phyloP scores from a whole-genome alignment of 345 rosid species.

The Linum lewisii region DNA sequence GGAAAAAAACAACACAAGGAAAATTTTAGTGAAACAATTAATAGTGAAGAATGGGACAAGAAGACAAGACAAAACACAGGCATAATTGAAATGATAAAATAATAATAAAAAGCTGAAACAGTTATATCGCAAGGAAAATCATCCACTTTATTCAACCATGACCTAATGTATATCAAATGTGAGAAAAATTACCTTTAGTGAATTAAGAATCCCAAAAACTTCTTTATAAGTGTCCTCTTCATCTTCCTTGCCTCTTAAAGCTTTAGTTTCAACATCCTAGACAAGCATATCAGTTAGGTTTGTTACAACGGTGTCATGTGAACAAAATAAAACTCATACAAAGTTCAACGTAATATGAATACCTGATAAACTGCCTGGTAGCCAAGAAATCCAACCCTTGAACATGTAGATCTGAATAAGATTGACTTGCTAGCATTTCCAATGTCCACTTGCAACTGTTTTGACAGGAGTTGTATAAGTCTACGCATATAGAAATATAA shows the following conservation, averaged over 20 bases:
- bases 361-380: slow-evolving; percentile 86
- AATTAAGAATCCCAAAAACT: slow-evolving; percentile 45
- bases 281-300: slow-evolving; percentile 9
- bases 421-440: slow-evolving; percentile 49
- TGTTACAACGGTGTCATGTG: slow-evolving; percentile 4
- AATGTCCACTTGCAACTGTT: slow-evolving; percentile 68
- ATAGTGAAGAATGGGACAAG: background rate
- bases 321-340: background rate
- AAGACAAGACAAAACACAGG: background rate
- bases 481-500: slow-evolving; percentile 1
- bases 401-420: slow-evolving; percentile 60
- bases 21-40: slow-evolving; percentile 9
- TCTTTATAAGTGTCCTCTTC: slow-evolving; percentile 33
- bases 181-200: slow-evolving; percentile 43
- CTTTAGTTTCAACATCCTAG: slow-evolving; percentile 66
- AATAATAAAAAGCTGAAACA: slow-evolving; percentile 3
- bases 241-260: slow-evolving; percentile 37
- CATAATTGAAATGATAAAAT: background rate
- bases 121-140: slow-evolving; percentile 2
- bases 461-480: slow-evolving; percentile 14
- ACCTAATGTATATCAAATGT: background rate
- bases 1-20: background rate
- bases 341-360: slow-evolving; percentile 11
- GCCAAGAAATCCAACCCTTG: slow-evolving; percentile 63
- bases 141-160: background rate